Evolutionary conservation across 2,329 filamentous ascomycete species (phyloP).

Genomic region (Eutypa lata): DNA sequence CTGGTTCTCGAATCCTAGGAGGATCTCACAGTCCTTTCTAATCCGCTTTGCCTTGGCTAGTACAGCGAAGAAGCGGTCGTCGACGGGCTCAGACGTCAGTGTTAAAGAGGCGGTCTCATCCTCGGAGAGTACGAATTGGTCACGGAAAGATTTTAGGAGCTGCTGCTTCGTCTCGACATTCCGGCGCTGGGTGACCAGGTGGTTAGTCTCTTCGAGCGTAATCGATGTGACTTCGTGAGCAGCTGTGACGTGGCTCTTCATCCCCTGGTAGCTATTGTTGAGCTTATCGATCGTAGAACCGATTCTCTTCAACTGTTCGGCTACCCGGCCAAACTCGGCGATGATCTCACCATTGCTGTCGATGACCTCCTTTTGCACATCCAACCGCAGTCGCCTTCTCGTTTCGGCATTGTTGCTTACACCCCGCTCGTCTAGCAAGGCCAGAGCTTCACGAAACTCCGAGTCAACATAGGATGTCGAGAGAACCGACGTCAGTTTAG

Average conservation of each 20-base stretch:
- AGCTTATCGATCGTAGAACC: constrained; percentile 73
- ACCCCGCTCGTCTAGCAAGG: constrained; percentile 69
- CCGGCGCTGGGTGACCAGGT: constrained; percentile 67
- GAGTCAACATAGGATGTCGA: constrained; percentile 90
- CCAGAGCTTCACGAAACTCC: constrained; percentile 82
- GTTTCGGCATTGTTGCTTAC: constrained; percentile 74
- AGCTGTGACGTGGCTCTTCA: constrained; percentile 73
- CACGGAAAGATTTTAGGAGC: constrained; percentile 71
- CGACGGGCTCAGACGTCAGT: constrained; percentile 74
- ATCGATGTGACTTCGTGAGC: constrained; percentile 72
- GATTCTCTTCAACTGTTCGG: constrained; percentile 87
- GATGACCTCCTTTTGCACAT: constrained; percentile 89
- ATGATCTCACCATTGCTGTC: constrained; percentile 89
- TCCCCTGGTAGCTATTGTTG: constrained; percentile 75
- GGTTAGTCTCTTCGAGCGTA: constrained; percentile 72
- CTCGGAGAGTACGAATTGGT: constrained; percentile 81
- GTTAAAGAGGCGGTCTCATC: constrained; percentile 75
- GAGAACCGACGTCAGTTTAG: constrained; percentile 79
- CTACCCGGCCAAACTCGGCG: constrained; percentile 82
- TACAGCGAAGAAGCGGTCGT: constrained; percentile 78
- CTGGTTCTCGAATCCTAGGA: constrained; percentile 89
- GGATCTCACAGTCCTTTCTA: constrained; percentile 80
- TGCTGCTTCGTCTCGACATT: constrained; percentile 78
- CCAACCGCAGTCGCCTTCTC: constrained; percentile 73
- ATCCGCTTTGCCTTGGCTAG: constrained; percentile 82